Conservation (phyloP, 2,329 filamentous ascomycete species). For the Fusarium neocosmosporiellum region DNA sequence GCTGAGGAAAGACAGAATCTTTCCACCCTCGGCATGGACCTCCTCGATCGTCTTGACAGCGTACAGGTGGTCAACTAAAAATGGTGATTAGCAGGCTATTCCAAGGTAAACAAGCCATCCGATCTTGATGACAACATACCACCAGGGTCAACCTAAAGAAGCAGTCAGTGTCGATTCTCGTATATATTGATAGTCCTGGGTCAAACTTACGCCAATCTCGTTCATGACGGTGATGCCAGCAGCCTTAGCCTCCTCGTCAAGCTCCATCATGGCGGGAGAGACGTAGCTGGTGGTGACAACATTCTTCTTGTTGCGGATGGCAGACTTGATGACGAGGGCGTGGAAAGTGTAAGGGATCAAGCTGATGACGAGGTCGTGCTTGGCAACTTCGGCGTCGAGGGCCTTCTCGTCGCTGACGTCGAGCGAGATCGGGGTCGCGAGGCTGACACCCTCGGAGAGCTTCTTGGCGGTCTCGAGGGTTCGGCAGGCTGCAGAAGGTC, state of each 20-base stretch:
- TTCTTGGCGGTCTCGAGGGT: constrained; percentile 81
- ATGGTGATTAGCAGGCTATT: neutral
- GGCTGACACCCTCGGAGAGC: constrained; percentile 77
- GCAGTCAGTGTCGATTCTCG: neutral
- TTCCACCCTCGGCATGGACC: constrained; percentile 88
- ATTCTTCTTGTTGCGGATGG: constrained; percentile 93
- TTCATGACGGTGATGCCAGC: constrained; percentile 98
- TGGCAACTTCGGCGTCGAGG: constrained; percentile 82
- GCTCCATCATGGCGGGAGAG: constrained; percentile 90
- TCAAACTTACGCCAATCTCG: constrained; percentile 78
- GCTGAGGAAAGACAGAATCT: constrained; percentile 82
- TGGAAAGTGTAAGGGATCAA: constrained; percentile 95
- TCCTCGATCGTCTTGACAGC: constrained; percentile 89
- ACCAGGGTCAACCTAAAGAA: constrained; percentile 38
- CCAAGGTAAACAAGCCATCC: neutral
- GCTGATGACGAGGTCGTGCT: constrained; percentile 82
- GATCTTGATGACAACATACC: constrained; percentile 2
- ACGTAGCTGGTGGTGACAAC: constrained; percentile 97
- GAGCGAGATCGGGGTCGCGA: constrained; percentile 81
- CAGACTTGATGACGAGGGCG: constrained; percentile 89
- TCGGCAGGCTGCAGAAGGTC: constrained; percentile 74
- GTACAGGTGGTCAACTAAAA: constrained; percentile 60
- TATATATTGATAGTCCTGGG: neutral
- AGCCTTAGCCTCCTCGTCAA: constrained; percentile 84
- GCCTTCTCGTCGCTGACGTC: constrained; percentile 82